phyloP scores from a whole-genome alignment of 2,329 filamentous ascomycete genomes.

The Lasiodiplodia citricola region DNA sequence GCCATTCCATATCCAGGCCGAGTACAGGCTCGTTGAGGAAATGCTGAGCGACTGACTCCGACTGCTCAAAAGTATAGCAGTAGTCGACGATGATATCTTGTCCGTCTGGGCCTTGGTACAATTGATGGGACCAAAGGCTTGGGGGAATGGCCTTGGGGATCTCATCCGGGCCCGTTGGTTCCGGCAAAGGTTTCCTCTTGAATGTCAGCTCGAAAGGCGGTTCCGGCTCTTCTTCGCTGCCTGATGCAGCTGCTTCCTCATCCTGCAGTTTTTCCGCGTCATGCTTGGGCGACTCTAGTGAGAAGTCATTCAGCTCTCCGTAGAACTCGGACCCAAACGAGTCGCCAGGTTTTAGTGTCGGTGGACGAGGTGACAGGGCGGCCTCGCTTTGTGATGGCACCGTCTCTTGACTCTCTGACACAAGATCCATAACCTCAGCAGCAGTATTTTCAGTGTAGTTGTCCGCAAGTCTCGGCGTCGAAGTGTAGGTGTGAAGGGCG shows the following conservation, averaged over 20 bases:
- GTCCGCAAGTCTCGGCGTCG: not conserved
- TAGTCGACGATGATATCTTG: constrained; percentile 74
- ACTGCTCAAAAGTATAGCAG: constrained; percentile 69
- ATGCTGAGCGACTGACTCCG: constrained; percentile 68
- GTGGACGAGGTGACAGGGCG: not conserved
- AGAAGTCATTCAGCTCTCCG: constrained; percentile 10
- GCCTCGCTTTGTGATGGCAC: not conserved
- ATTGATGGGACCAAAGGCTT: constrained; percentile 68
- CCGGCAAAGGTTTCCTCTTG: constrained; percentile 8
- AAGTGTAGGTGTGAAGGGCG: not conserved
- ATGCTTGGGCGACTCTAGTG: not conserved
- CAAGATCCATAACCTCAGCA: not conserved
- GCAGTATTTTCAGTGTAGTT: not conserved
- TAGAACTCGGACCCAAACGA: constrained; percentile 14
- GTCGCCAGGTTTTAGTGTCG: constrained; percentile 4
- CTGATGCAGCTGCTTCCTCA: not conserved
- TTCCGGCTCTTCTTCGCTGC: constrained; percentile 5
- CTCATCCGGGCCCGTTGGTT: not conserved
- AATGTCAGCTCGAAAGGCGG: constrained; percentile 1
- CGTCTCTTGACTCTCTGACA: not conserved
- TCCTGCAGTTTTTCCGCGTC: not conserved
- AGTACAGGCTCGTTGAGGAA: constrained; percentile 74
- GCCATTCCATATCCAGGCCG: constrained; percentile 94
- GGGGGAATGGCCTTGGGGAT: not conserved
- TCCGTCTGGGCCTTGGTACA: constrained; percentile 64